These are phyloP conservation scores for Pinus albicaulis DNA, from an alignment of 75 land plant species.

Conservation along the genomic window DNA sequence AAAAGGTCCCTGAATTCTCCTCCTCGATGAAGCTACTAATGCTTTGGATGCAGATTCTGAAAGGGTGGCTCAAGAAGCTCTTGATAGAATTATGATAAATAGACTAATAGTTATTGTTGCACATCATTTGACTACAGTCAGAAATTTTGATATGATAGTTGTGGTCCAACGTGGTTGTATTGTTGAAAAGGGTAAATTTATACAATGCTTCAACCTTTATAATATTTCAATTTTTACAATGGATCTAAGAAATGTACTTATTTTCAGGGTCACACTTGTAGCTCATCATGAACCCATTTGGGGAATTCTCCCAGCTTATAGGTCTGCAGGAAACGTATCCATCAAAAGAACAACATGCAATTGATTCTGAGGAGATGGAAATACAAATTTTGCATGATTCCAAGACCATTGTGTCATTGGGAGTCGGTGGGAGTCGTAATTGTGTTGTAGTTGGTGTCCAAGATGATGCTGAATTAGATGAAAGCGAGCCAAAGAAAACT, in stretches of 20 bases:
- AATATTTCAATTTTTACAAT: too few relatives aligned
- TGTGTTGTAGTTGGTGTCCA: conserved; percentile 12
- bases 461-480: not conserved
- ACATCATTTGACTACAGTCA: conserved; percentile 73
- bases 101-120: conserved; percentile 82
- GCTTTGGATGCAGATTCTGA: conserved; percentile 82
- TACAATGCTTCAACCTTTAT: too few relatives aligned
- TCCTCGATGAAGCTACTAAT: conserved; percentile 87
- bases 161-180: conserved; percentile 66
- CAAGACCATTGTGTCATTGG: too few relatives aligned
- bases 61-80: conserved; percentile 71
- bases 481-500: conserved; percentile 6
- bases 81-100: conserved; percentile 45
- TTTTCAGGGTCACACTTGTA: too few relatives aligned
- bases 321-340: conserved; percentile 13
- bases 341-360: conserved; percentile 2
- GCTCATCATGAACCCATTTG: too few relatives aligned
- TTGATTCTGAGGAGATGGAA: conserved; percentile 1
- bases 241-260: too few relatives aligned
- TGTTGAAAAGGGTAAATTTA: conserved; percentile 38
- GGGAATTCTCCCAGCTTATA: too few relatives aligned
- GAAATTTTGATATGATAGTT: conserved; percentile 64
- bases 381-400: conserved; percentile 12
- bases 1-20: conserved; percentile 69
- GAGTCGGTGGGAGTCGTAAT: too few relatives aligned